Base-by-base conservation (phyloP, 495 filamentous ascomycete genomes). In the Gamarada debralockiae region DNA sequence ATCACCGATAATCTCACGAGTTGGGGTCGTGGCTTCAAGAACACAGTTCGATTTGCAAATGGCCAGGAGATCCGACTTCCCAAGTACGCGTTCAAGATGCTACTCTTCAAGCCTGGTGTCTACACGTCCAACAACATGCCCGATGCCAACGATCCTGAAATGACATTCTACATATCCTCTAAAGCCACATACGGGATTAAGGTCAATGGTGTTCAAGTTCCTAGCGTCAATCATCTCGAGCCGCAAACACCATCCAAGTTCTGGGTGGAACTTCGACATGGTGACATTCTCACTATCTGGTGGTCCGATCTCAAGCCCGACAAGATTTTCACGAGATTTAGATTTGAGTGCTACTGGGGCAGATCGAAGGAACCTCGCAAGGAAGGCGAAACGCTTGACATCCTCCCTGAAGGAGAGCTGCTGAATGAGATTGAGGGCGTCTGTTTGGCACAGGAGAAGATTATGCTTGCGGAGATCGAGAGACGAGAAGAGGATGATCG, bases 31-130 rank as follows among this genome's bases (percentile, higher is more conserved):
- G 76, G 79, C 0, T 65, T 59, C 0, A 62, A 67, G 15, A 87
- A 85, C 47, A 87, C 81, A 13, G 65, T 84, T 47, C 67, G 80
- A 24, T 84, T 89, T 59, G 65, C 78, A 1, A 69, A 79, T 24
- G 65, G 60, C 24, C 61, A 66, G 45, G 86, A 96, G 54, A 77
- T 70, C 3, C 84, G 81, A 18, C 81, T 97, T 25, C 88, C 91
- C 4, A 90, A 90, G 59, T 81, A 82, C 48, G 90, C 85, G n/a
- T 78, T 95, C 58, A 83, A 85, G 56, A 75, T 97, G 47, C 73
- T 84, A 14, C 82, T 91, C 57, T 89, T 83, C 78, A 80, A 79
- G 21, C 75, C 78, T 0, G 77, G 76, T 1, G 59, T 57, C 45
- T 57, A 59, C n/a, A 18, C 17, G 13, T 8, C 12, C 3, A n/a